These are phyloP conservation scores for Candida vartiovaarae DNA, from an alignment of 805 yeast species.

Conservation along the genomic window DNA sequence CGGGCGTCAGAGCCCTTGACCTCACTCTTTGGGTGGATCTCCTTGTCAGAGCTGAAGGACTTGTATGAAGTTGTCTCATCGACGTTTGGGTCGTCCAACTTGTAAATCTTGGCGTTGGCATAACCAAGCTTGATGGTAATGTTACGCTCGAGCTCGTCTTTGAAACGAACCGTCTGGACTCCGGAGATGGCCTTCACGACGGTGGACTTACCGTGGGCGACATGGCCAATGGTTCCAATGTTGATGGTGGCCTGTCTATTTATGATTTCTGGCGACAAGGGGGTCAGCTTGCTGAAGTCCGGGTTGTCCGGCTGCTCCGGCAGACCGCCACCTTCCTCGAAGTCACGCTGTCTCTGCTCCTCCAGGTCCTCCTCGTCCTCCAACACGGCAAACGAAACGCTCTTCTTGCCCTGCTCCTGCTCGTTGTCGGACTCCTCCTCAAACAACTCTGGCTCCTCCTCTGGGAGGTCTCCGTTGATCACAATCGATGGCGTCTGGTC, in stretches of 20 bases:
- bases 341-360: constrained; percentile 74
- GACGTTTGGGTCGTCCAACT: constrained; percentile 77
- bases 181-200: constrained; percentile 96
- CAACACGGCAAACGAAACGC: constrained; percentile 74
- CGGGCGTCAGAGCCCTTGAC: constrained; percentile 86
- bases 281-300: constrained; percentile 74
- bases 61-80: constrained; percentile 94
- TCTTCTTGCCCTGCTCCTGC: constrained; percentile 45
- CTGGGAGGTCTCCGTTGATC: constrained; percentile 54
- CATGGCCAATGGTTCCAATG: constrained; percentile 96
- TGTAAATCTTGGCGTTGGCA: constrained; percentile 97
- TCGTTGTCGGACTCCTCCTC: constrained; percentile 36
- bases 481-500: constrained; percentile 82
- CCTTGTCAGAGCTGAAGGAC: constrained; percentile 91
- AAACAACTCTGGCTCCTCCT: constrained; percentile 20
- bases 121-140: constrained; percentile 98
- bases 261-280: constrained; percentile 90
- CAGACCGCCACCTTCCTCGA: constrained; percentile 96
- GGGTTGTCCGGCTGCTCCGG: constrained; percentile 94
- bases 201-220: constrained; percentile 91
- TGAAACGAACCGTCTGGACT: constrained; percentile 97
- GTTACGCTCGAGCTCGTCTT: constrained; percentile 97
- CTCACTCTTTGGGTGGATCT: constrained; percentile 87
- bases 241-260: constrained; percentile 98
- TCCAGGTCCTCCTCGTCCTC: constrained; percentile 68